Evolutionary conservation across 2,329 filamentous ascomycete species (phyloP).

Genomic region (Arthrinium phaeospermum): DNA sequence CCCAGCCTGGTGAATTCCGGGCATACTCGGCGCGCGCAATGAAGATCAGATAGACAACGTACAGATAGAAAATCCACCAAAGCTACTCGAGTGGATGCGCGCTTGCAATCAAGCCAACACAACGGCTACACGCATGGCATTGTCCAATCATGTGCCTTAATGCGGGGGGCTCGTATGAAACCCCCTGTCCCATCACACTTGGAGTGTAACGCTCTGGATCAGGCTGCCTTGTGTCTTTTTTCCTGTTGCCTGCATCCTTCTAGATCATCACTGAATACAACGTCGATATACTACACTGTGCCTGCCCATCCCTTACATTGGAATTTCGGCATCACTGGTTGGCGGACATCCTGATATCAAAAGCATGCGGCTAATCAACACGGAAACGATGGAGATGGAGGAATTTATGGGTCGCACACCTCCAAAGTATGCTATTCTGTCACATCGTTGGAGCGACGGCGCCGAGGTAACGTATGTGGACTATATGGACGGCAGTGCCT

Average conservation of each 20-base stretch:
- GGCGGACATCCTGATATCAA: neutral
- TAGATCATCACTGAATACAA: neutral
- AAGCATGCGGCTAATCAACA: constrained; percentile 6
- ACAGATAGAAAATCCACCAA: neutral
- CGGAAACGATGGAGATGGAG: constrained; percentile 5
- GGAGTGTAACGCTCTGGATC: neutral
- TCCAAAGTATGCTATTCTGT: neutral
- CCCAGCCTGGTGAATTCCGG: too few species aligned
- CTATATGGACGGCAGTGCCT: neutral
- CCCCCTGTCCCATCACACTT: neutral
- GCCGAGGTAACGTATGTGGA: neutral
- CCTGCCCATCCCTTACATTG: neutral
- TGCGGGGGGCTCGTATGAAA: neutral
- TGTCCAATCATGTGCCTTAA: neutral
- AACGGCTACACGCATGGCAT: neutral
- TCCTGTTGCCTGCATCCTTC: neutral
- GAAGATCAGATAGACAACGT: neutral
- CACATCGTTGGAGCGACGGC: neutral
- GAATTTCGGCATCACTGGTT: neutral
- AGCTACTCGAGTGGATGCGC: neutral
- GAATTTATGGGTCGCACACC: constrained; percentile 2
- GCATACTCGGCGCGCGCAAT: neutral
- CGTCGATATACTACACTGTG: neutral
- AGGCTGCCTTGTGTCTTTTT: neutral
- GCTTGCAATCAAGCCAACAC: neutral